phyloP scores from a whole-genome alignment of 2,329 filamentous ascomycete genomes.

The Penicillium expansum region DNA sequence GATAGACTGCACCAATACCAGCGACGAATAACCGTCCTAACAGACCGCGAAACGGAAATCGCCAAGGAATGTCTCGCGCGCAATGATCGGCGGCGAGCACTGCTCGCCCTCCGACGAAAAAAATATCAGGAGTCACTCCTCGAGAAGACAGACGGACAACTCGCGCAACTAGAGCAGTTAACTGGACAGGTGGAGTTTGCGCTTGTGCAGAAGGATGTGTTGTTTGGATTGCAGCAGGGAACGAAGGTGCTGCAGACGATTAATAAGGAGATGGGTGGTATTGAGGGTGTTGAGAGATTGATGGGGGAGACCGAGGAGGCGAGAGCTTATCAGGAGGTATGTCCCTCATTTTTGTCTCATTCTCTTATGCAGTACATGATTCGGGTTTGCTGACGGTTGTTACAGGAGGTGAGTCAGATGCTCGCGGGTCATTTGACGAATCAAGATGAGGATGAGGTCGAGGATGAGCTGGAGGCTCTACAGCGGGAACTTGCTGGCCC shows the following conservation, averaged over 20 bases:
- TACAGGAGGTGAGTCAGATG: slow-evolving; percentile 86
- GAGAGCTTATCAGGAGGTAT: slow-evolving; percentile 81
- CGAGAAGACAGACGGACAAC: slow-evolving; percentile 83
- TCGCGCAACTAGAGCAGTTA: slow-evolving; percentile 89
- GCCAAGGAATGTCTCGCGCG: slow-evolving; percentile 77
- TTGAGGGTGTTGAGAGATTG: slow-evolving; percentile 91
- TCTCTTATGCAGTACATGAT: not conserved
- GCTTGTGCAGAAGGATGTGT: slow-evolving; percentile 90
- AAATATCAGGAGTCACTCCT: slow-evolving; percentile 95
- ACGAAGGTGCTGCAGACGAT: slow-evolving; percentile 88
- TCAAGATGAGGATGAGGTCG: slow-evolving; percentile 95
- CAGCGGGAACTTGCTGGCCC: slow-evolving; percentile 59
- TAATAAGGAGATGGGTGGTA: slow-evolving; percentile 89
- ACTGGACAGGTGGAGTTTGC: slow-evolving; percentile 92
- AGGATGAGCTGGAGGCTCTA: slow-evolving; percentile 85
- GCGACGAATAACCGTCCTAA: slow-evolving; percentile 80
- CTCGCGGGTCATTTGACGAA: slow-evolving; percentile 84
- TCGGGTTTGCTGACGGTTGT: slow-evolving; percentile 9
- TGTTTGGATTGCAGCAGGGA: slow-evolving; percentile 89
- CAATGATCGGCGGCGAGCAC: slow-evolving; percentile 75
- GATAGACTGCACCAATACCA: slow-evolving; percentile 97
- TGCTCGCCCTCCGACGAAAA: slow-evolving; percentile 86
- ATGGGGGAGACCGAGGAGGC: slow-evolving; percentile 91
- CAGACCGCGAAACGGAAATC: slow-evolving; percentile 80
- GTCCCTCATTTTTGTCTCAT: slow-evolving; percentile 21